Evolutionary conservation across 345 rosid genomes (phyloP).

Genomic region (Camelina laxa): DNA sequence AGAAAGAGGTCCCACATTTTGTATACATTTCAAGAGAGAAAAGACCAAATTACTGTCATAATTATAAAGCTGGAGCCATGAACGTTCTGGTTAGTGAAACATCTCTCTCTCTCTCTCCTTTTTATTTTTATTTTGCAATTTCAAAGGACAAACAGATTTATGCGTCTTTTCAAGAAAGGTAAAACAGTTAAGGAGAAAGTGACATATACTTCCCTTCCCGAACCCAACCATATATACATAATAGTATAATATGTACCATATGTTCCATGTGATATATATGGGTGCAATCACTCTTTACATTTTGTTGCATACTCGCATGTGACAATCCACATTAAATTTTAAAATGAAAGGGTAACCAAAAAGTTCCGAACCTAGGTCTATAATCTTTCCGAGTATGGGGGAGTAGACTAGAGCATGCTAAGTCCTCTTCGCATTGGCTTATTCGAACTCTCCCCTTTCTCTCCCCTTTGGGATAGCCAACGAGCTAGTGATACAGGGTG

Average conservation of each 20-base stretch:
- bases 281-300: neutral
- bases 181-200: no score
- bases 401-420: no score
- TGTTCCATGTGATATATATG: constrained; percentile 2
- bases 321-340: neutral
- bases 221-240: neutral
- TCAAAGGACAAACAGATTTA: no score
- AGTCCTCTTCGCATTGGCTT: no score
- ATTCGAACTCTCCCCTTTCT: no score
- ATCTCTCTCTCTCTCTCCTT: neutral
- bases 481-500: no score
- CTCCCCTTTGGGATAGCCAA: neutral
- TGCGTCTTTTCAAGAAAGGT: no score
- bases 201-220: no score
- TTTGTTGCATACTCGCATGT: constrained; percentile 5
- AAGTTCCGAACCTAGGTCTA: neutral
- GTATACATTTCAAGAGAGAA: constrained; percentile 75
- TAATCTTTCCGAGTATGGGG: neutral
- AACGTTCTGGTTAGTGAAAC: constrained; percentile 55
- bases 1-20: constrained; percentile 56
- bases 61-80: constrained; percentile 84
- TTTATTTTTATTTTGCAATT: no score
- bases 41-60: constrained; percentile 55
- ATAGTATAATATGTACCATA: neutral
- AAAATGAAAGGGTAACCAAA: neutral